phyloP scores from a whole-genome alignment of 2,329 filamentous ascomycete species.

The Arachnomyces sp. region DNA sequence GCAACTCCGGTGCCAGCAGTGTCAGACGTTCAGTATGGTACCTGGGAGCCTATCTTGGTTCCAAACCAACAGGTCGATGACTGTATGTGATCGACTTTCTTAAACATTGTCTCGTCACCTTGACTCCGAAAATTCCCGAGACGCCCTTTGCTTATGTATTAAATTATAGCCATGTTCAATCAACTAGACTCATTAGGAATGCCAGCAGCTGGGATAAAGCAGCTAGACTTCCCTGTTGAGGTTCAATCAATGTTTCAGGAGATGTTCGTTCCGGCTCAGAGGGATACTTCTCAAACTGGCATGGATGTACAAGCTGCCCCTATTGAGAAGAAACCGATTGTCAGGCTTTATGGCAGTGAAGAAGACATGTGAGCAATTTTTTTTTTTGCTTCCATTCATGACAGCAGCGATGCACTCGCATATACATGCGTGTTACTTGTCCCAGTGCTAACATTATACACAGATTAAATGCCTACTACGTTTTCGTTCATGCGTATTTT shows the following conservation, averaged over 20 bases:
- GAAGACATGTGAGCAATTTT: slow-evolving; percentile 28
- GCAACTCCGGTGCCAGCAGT: slow-evolving; percentile 10
- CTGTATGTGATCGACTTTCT: slow-evolving; percentile 18
- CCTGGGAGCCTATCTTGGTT: slow-evolving; percentile 16
- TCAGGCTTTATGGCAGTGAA: slow-evolving; percentile 34
- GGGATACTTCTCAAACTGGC: slow-evolving; percentile 17
- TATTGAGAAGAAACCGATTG: slow-evolving; percentile 21
- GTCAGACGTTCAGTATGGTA: slow-evolving; percentile 14
- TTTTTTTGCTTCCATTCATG: background rate
- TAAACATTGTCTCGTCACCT: background rate
- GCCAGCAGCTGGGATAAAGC: slow-evolving; percentile 32
- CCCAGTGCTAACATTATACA: too few relatives aligned
- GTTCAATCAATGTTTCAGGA: slow-evolving; percentile 32
- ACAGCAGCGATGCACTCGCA: slow-evolving; percentile 11
- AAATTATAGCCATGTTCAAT: slow-evolving; percentile 28
- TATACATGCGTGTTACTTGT: too few relatives aligned
- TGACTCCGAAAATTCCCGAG: too few relatives aligned
- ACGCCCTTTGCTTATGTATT: slow-evolving; percentile 14
- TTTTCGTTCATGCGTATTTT: slow-evolving; percentile 39
- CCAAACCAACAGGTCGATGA: slow-evolving; percentile 23
- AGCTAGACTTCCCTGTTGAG: slow-evolving; percentile 30
- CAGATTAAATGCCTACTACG: slow-evolving; percentile 39
- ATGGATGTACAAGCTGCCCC: slow-evolving; percentile 23
- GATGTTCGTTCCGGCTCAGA: slow-evolving; percentile 23
- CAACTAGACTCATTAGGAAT: slow-evolving; percentile 34